Conservation (phyloP, 305 asterid genomes). For the Ilex paraguariensis region DNA sequence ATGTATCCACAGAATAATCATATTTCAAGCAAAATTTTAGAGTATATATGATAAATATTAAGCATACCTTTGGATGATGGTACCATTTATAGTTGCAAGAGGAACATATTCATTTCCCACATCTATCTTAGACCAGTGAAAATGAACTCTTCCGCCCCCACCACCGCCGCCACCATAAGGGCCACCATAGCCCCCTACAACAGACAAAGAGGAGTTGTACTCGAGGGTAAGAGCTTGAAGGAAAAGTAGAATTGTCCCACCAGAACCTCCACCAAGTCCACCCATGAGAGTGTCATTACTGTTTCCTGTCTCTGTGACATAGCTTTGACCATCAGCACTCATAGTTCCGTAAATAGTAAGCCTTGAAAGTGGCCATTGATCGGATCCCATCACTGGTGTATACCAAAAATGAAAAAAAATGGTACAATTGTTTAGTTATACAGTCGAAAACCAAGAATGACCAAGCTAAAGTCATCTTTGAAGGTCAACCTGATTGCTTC, state of each 20-base stretch:
- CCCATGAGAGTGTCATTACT: slow-evolving; percentile 56
- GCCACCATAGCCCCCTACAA: slow-evolving; percentile 84
- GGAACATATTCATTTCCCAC: slow-evolving; percentile 78
- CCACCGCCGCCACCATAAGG: slow-evolving; percentile 94
- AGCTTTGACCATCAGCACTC: slow-evolving; percentile 84
- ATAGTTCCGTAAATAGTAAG: slow-evolving; percentile 73
- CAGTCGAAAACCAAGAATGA: slow-evolving; percentile 3
- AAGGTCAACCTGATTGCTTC: not conserved
- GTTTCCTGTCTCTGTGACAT: slow-evolving; percentile 41
- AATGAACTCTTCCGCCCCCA: slow-evolving; percentile 97
- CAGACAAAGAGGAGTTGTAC: slow-evolving; percentile 71
- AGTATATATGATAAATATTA: not conserved
- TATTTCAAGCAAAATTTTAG: slow-evolving; percentile 4
- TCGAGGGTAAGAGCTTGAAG: slow-evolving; percentile 62
- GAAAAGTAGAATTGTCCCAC: slow-evolving; percentile 88
- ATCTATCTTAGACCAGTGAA: slow-evolving; percentile 85
- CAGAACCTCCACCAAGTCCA: slow-evolving; percentile 96
- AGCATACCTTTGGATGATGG: slow-evolving; percentile 56
- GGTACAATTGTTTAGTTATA: slow-evolving; percentile 2
- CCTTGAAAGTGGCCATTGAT: slow-evolving; percentile 76
- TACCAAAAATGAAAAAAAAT: slow-evolving; percentile 18
- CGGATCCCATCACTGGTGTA: slow-evolving; percentile 80
- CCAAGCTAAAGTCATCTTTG: not conserved
- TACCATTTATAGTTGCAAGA: slow-evolving; percentile 75
- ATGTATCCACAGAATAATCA: not conserved